Conservation (phyloP, 768 basidiomycete species). For the Chalciporus sphaerocephalus region DNA sequence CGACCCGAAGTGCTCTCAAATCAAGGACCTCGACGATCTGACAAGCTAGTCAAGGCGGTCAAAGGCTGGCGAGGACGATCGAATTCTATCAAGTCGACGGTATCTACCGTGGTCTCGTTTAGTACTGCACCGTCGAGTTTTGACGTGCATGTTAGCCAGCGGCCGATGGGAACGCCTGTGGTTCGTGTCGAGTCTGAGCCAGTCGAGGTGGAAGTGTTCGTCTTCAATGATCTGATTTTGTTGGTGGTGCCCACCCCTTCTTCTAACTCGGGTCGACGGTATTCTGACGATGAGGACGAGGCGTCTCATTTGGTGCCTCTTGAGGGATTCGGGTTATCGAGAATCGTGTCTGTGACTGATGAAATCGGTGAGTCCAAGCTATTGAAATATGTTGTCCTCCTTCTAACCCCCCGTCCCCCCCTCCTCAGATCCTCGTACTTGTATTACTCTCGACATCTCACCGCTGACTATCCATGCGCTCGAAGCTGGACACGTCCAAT, state of each 20-base stretch:
- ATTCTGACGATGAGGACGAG: slow-evolving; percentile 20
- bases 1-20: background rate
- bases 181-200: slow-evolving; percentile 25
- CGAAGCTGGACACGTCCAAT: slow-evolving; percentile 34
- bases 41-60: slow-evolving; percentile 38
- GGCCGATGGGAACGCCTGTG: slow-evolving; percentile 12
- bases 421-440: slow-evolving; percentile 24
- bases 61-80: slow-evolving; percentile 45
- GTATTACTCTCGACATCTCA: slow-evolving; percentile 48
- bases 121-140: slow-evolving; percentile 29
- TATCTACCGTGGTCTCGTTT: slow-evolving; percentile 28
- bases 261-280: background rate
- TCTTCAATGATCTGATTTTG: slow-evolving; percentile 71
- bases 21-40: slow-evolving; percentile 13
- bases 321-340: slow-evolving; percentile 42
- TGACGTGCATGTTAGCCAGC: slow-evolving; percentile 15
- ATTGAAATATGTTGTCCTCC: background rate
- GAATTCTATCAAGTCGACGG: slow-evolving; percentile 32
- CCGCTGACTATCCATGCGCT: slow-evolving; percentile 41
- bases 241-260: slow-evolving; percentile 37
- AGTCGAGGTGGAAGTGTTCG: slow-evolving; percentile 37
- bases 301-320: slow-evolving; percentile 40
- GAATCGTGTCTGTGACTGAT: slow-evolving; percentile 46
- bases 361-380: slow-evolving; percentile 25
- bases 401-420: too few relatives aligned